A percentile compares a stretch with the other conserved stretches of the same genome.
phyloP scores from a whole-genome alignment of 148 eudicot species.

The Talinum fruticosum region DNA sequence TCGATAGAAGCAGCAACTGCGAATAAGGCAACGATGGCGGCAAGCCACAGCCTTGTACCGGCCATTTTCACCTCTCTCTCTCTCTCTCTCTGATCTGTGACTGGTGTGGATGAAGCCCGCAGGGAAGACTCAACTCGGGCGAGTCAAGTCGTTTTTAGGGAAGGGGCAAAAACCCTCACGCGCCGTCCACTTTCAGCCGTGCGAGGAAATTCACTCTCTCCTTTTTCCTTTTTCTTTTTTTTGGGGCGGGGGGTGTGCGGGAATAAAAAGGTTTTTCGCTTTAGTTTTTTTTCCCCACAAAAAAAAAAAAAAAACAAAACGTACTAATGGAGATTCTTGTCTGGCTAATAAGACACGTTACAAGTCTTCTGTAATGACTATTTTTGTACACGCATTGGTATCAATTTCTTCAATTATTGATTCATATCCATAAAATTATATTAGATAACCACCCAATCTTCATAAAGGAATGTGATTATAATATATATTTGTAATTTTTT shows the following conservation, averaged over 20 bases:
- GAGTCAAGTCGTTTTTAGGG: not conserved
- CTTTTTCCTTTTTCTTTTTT: not conserved
- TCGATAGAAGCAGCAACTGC: conserved; percentile 47
- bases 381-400: too few species aligned
- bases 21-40: conserved; percentile 28
- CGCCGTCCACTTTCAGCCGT: not conserved
- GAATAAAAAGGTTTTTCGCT: not conserved
- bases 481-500: too few species aligned
- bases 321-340: not conserved
- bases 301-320: not conserved
- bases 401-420: too few species aligned
- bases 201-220: not conserved
- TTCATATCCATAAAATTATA: too few species aligned
- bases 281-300: not conserved
- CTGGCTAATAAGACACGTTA: not conserved
- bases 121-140: not conserved
- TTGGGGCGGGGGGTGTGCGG: too few species aligned
- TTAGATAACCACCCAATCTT: too few species aligned
- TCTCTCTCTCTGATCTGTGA: not conserved
- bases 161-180: not conserved
- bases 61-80: conserved; percentile 27
- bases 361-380: not conserved
- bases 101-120: too few species aligned
- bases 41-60: conserved; percentile 19
- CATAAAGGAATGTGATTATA: too few species aligned